These are phyloP conservation scores for Malus sylvestris DNA, from an alignment of 306 rosid species.

Conservation along the genomic window DNA sequence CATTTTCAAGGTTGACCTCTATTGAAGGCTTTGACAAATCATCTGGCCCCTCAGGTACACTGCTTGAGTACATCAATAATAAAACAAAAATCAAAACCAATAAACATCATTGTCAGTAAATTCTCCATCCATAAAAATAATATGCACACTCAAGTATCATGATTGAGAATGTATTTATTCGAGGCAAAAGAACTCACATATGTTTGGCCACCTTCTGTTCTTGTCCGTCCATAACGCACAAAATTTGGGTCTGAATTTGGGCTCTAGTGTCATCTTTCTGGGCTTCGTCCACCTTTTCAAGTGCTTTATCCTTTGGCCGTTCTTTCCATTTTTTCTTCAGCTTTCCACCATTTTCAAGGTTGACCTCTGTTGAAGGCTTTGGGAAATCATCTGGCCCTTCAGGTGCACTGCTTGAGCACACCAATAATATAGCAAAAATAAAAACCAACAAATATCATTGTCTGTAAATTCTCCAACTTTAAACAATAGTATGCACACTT, in stretches of 20 bases:
- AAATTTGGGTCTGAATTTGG: neutral
- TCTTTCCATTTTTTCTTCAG: slow-evolving; percentile 42
- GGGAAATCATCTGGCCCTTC: slow-evolving; percentile 17
- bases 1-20: slow-evolving; percentile 17
- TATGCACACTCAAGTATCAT: neutral
- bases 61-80: slow-evolving; percentile 7
- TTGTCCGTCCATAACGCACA: slow-evolving; percentile 7
- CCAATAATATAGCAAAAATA: neutral
- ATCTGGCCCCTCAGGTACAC: slow-evolving; percentile 21
- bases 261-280: neutral
- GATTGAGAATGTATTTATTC: neutral
- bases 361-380: slow-evolving; percentile 16
- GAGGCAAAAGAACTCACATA: slow-evolving; percentile 31
- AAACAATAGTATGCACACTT: neutral
- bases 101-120: neutral
- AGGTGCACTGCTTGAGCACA: slow-evolving; percentile 19
- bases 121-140: neutral
- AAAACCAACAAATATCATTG: neutral
- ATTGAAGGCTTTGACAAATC: slow-evolving; percentile 16
- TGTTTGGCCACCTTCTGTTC: slow-evolving; percentile 1
- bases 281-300: neutral
- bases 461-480: neutral
- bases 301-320: slow-evolving; percentile 14
- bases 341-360: slow-evolving; percentile 21
- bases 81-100: neutral